Evolutionary conservation across 352 stramenopile genomes (phyloP).

Genomic region (Phytophthora vignae): DNA sequence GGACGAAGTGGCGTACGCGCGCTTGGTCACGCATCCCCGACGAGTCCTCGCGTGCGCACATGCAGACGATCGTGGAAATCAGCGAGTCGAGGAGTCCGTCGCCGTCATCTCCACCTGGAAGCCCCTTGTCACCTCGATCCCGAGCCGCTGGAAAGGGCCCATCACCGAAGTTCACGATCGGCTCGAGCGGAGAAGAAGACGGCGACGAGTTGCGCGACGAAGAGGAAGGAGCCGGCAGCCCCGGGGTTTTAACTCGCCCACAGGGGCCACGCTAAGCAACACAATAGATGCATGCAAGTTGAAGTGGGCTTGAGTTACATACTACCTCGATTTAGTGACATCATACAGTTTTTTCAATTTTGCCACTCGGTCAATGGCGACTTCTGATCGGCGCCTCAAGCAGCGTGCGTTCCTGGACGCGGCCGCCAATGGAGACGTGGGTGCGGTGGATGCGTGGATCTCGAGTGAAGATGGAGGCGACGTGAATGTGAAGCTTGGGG

Average conservation of each 20-base stretch:
- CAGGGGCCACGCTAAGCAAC: constrained; percentile 6
- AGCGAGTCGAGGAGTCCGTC: constrained; percentile 17
- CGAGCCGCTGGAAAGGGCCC: constrained; percentile 32
- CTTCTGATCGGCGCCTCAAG: neutral
- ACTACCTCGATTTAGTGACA: constrained; percentile 10
- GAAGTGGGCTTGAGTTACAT: neutral
- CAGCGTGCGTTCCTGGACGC: constrained; percentile 61
- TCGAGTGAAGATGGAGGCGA: constrained; percentile 26
- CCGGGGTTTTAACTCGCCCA: neutral
- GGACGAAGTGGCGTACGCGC: constrained; percentile 59
- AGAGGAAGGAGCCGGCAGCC: constrained; percentile 17
- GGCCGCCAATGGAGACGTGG: constrained; percentile 49
- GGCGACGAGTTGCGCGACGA: constrained; percentile 30
- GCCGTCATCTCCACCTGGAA: constrained; percentile 28
- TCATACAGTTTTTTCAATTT: too few species aligned
- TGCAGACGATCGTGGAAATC: constrained; percentile 33
- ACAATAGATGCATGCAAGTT: neutral
- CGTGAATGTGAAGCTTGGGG: constrained; percentile 64
- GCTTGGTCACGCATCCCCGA: constrained; percentile 66
- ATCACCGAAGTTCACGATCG: constrained; percentile 59
- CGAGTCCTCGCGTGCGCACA: constrained; percentile 38
- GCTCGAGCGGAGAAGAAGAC: constrained; percentile 50
- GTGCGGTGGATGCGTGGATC: constrained; percentile 53
- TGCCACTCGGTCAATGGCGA: neutral
- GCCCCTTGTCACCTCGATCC: constrained; percentile 40